A percentile compares a stretch with the other conserved stretches of the same genome.
These are phyloP conservation scores for Xylaria palmicola DNA, from an alignment of 495 filamentous ascomycete species.

Conservation along the genomic window DNA sequence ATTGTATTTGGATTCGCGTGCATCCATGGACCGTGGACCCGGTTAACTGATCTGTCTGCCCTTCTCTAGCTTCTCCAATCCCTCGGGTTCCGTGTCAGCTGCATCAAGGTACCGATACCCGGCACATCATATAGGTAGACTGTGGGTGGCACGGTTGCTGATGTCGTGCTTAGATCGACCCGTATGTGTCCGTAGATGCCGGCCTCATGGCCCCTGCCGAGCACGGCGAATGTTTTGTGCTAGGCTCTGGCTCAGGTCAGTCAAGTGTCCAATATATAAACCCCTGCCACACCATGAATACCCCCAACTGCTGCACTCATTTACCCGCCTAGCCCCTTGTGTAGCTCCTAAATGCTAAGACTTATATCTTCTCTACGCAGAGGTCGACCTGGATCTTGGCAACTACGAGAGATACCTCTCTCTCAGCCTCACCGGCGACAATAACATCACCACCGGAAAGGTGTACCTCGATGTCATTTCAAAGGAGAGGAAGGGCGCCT, in stretches of 20 bases:
- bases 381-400: slow-evolving; percentile 89
- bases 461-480: slow-evolving; percentile 85
- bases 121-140: slow-evolving; percentile 1
- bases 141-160: not conserved
- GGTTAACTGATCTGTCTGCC: no score
- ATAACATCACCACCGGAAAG: slow-evolving; percentile 96
- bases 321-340: not conserved
- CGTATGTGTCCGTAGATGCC: slow-evolving; percentile 83
- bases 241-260: slow-evolving; percentile 23
- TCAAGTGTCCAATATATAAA: not conserved
- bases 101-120: slow-evolving; percentile 16
- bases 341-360: not conserved
- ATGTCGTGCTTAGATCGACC: slow-evolving; percentile 64
- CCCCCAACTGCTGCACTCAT: slow-evolving; percentile 30
- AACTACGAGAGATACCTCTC: slow-evolving; percentile 79
- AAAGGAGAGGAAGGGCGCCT: slow-evolving; percentile 73
- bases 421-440: slow-evolving; percentile 69
- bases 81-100: slow-evolving; percentile 22
- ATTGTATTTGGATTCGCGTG: no score
- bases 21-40: no score
- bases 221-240: slow-evolving; percentile 45
- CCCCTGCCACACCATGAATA: slow-evolving; percentile 7
- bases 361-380: slow-evolving; percentile 65
- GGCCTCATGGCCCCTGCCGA: slow-evolving; percentile 68
- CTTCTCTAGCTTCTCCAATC: slow-evolving; percentile 21